Conservation (phyloP, 208 protist genomes). For the Vickermania ingenoplastis region DNA sequence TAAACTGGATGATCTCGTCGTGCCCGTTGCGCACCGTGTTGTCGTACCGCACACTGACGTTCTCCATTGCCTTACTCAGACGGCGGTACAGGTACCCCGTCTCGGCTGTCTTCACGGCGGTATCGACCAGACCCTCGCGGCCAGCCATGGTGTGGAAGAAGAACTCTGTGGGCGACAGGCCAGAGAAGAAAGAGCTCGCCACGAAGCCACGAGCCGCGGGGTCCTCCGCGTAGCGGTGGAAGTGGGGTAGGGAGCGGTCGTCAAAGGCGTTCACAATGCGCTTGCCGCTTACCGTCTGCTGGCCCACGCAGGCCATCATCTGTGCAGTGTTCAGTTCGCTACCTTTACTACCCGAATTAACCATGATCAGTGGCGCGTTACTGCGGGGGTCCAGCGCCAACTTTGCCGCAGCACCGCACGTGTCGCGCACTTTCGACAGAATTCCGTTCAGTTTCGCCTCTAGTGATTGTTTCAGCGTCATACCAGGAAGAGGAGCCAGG, state of each 20-base stretch:
- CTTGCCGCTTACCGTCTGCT: conserved; percentile 97
- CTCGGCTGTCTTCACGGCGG: conserved; percentile 99
- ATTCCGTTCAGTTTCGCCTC: conserved; percentile 93
- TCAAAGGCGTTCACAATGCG: conserved; percentile 98
- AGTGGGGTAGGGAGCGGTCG: conserved; percentile 98
- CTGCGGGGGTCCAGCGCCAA: conserved; percentile 81
- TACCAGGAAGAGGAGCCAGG: conserved; percentile 91
- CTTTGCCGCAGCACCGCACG: conserved; percentile 94
- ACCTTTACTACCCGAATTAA: conserved; percentile 95
- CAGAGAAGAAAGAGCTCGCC: conserved; percentile 97
- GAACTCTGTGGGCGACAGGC: conserved; percentile 97
- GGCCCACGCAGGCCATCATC: conserved; percentile 99
- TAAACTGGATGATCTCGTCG: conserved; percentile 93
- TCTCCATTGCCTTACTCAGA: conserved; percentile 99
- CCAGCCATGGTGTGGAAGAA: conserved; percentile 99
- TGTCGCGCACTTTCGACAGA: conserved; percentile 96
- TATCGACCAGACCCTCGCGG: conserved; percentile 98
- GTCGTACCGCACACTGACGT: conserved; percentile 98
- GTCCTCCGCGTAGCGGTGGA: conserved; percentile 78
- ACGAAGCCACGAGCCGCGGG: conserved; percentile 98
- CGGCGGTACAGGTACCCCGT: conserved; percentile 99
- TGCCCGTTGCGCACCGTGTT: conserved; percentile 93
- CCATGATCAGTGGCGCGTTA: conserved; percentile 99
- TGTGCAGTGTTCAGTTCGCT: conserved; percentile 99
- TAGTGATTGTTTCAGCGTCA: conserved; percentile 91